Conservation (phyloP, 495 filamentous ascomycete species). For the Hyaloscypha finlandica region DNA sequence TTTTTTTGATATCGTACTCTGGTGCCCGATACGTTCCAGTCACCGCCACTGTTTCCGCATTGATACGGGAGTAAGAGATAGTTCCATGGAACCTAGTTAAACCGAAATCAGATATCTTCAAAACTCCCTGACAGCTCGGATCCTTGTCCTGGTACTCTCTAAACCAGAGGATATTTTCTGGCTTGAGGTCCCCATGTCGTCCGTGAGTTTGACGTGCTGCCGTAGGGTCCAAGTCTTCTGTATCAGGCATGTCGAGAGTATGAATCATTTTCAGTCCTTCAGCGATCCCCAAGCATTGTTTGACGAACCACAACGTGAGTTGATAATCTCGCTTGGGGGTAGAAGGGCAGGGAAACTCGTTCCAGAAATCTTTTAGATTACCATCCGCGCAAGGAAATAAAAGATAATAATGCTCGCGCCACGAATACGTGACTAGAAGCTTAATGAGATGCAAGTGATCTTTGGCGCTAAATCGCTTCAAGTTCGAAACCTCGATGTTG, state of each 20-base stretch:
- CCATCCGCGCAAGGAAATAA: conserved; percentile 35
- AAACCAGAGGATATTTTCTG: conserved; percentile 29
- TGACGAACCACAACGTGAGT: conserved; percentile 11
- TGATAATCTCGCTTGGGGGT: neutral
- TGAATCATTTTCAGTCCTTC: conserved; percentile 27
- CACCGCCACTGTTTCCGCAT: neutral
- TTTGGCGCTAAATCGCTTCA: conserved; percentile 27
- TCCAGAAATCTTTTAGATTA: conserved; percentile 27
- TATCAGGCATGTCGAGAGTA: conserved; percentile 1
- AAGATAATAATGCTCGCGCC: conserved; percentile 26
- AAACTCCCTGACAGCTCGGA: conserved; percentile 5
- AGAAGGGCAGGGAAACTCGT: conserved; percentile 20
- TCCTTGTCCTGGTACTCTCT: conserved; percentile 12
- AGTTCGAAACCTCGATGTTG: conserved; percentile 16
- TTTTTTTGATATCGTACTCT: conserved; percentile 30
- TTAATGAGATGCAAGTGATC: conserved; percentile 30
- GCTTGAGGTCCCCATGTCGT: conserved; percentile 34
- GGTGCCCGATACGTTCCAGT: conserved; percentile 30
- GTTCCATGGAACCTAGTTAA: conserved; percentile 21
- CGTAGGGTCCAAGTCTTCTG: neutral
- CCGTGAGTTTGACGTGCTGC: conserved; percentile 15
- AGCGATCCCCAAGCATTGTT: conserved; percentile 28
- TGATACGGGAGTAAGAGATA: conserved; percentile 4
- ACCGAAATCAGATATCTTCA: conserved; percentile 25
- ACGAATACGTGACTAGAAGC: conserved; percentile 28